Conservation (phyloP, 257 asterid genomes). For the Linderniella brevidens region DNA sequence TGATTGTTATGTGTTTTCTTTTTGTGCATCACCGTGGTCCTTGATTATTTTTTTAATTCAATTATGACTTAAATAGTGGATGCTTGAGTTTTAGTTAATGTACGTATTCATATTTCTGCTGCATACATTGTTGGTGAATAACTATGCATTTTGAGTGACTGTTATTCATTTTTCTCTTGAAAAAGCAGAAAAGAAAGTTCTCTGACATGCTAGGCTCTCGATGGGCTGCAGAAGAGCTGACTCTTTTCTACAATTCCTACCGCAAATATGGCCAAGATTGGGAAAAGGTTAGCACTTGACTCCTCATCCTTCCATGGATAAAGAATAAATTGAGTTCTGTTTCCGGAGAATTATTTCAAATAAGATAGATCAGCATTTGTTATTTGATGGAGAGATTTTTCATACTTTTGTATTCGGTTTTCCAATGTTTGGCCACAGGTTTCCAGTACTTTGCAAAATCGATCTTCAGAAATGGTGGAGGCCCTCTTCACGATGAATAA, state of each 20-base stretch:
- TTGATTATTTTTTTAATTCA: too few species aligned
- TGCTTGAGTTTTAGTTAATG: too few species aligned
- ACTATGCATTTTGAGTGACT: too few species aligned
- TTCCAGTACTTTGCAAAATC: conserved; percentile 44
- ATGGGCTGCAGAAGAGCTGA: conserved; percentile 71
- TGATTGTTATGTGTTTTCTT: too few species aligned
- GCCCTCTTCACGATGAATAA: conserved; percentile 53
- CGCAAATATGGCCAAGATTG: conserved; percentile 75
- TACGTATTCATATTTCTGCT: too few species aligned
- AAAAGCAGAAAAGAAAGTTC: conserved; percentile 70
- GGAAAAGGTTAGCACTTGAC: conserved; percentile 57
- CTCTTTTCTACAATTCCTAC: conserved; percentile 69
- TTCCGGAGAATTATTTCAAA: conserved; percentile 8
- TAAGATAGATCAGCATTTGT: conserved; percentile 11
- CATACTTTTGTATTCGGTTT: conserved; percentile 7
- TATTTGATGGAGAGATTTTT: conserved; percentile 1
- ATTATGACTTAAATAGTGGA: too few species aligned
- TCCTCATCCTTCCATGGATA: conserved; percentile 1
- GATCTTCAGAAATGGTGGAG: conserved; percentile 77
- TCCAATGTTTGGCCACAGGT: conserved; percentile 29
- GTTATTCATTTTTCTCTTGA: too few species aligned
- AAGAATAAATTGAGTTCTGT: conserved; percentile 5
- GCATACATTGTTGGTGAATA: too few species aligned
- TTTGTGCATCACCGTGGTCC: too few species aligned
- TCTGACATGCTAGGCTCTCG: conserved; percentile 74